phyloP scores from a whole-genome alignment of 192 early-diverging fungal species.

The Backusella tuberculispora region DNA sequence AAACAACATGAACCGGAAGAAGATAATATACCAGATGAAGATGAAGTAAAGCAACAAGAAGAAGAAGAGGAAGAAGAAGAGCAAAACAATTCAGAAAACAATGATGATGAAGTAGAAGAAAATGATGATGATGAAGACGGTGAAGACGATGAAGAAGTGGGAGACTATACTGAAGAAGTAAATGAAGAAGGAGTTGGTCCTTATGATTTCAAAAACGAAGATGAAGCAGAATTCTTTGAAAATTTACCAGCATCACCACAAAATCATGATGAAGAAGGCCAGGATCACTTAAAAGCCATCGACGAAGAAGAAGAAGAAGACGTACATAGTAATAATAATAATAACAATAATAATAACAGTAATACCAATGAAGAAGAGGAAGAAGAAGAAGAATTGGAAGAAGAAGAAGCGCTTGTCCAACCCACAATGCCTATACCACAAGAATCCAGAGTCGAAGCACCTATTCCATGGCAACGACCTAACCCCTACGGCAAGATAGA shows the following conservation, averaged over 20 bases:
- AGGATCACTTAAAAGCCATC: background rate
- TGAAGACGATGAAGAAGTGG: background rate
- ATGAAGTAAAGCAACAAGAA: background rate
- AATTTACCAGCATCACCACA: background rate
- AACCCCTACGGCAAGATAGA: background rate
- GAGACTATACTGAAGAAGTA: background rate
- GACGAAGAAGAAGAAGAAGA: background rate
- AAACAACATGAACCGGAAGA: conserved; percentile 5
- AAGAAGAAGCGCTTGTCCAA: background rate
- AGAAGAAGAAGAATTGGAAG: background rate
- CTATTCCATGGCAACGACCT: background rate
- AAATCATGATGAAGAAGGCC: background rate
- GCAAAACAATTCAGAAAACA: conserved; percentile 6
- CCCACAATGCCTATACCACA: background rate
- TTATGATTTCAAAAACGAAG: conserved; percentile 15
- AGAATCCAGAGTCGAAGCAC: conserved; percentile 3
- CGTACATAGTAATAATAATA: background rate
- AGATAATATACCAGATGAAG: conserved; percentile 14
- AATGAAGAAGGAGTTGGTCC: background rate
- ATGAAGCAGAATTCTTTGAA: conserved; percentile 13
- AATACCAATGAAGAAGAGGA: background rate
- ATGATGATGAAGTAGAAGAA: background rate
- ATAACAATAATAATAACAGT: background rate
- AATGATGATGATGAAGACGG: conserved; percentile 1
- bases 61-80: conserved; percentile 22